A percentile compares a stretch with the other conserved stretches of the same genome.
phyloP scores from a whole-genome alignment of 108 stramenopile species.

The Heterococcus sp. region DNA sequence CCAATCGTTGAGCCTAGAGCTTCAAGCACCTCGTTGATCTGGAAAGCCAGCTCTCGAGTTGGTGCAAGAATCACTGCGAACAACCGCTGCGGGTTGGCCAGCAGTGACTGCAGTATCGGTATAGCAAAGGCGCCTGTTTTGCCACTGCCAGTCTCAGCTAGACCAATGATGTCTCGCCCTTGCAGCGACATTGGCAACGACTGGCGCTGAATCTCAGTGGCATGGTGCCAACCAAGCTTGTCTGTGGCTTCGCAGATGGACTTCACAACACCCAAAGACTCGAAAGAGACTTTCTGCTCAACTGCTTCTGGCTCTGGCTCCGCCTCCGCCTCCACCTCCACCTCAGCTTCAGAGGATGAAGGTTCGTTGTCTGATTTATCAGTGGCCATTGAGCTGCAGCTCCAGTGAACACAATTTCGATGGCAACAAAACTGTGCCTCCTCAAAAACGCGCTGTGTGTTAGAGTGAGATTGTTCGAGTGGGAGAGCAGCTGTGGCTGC shows the following conservation, averaged over 20 bases:
- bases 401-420: background rate
- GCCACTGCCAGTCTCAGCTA: constrained; percentile 63
- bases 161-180: constrained; percentile 57
- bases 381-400: background rate
- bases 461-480: background rate
- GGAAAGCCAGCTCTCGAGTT: constrained; percentile 98
- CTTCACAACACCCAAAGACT: constrained; percentile 72
- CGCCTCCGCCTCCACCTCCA: constrained; percentile 6
- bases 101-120: constrained; percentile 63
- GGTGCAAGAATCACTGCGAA: constrained; percentile 89
- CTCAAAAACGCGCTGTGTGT: background rate
- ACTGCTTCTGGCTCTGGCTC: constrained; percentile 36
- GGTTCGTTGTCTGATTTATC: background rate
- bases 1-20: constrained; percentile 73
- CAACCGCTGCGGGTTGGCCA: constrained; percentile 78
- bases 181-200: constrained; percentile 80
- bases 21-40: constrained; percentile 86
- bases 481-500: too few relatives aligned
- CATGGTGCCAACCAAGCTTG: constrained; percentile 81
- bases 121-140: constrained; percentile 64
- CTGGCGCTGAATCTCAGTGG: constrained; percentile 85
- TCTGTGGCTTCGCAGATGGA: constrained; percentile 74
- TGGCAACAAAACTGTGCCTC: background rate
- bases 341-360: constrained; percentile 6
- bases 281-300: constrained; percentile 71